Conservation (phyloP, 2,329 filamentous ascomycete genomes). For the Lomentospora prolificans region DNA sequence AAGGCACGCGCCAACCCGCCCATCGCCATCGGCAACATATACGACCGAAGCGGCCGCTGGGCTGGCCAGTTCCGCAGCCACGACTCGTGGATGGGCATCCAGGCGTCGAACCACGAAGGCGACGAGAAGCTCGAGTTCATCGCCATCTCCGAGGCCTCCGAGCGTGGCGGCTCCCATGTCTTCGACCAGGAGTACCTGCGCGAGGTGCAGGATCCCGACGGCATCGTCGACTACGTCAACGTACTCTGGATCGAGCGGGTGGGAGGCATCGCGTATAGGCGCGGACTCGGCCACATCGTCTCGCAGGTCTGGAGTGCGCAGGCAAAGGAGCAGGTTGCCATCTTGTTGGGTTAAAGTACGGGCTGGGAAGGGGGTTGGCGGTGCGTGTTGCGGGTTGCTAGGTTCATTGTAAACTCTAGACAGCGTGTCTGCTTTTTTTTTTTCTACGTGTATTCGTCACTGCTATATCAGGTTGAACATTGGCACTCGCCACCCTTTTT, state of each 20-base stretch:
- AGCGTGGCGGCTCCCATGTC: slow-evolving; percentile 30
- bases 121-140: slow-evolving; percentile 34
- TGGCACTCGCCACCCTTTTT: too few species aligned
- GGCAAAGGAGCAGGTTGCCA: slow-evolving; percentile 27
- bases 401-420: background rate
- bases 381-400: background rate
- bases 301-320: slow-evolving; percentile 30
- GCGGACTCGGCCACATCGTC: slow-evolving; percentile 32
- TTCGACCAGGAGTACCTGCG: slow-evolving; percentile 29
- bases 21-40: slow-evolving; percentile 33
- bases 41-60: slow-evolving; percentile 25
- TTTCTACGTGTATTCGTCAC: background rate
- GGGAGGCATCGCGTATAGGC: slow-evolving; percentile 28
- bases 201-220: slow-evolving; percentile 27
- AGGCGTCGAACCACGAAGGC: slow-evolving; percentile 35
- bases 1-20: slow-evolving; percentile 27
- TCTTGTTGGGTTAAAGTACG: slow-evolving; percentile 28
- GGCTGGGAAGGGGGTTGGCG: background rate
- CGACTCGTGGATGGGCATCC: slow-evolving; percentile 33
- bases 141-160: slow-evolving; percentile 29
- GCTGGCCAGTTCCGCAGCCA: slow-evolving; percentile 33
- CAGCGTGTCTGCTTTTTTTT: background rate
- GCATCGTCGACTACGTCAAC: slow-evolving; percentile 34
- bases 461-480: background rate
- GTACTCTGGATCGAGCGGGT: slow-evolving; percentile 37